Percentiles rank a stretch among this genome's conserved stretches.
These are phyloP conservation scores for Fusarium protoensiforme DNA, from an alignment of 2,329 filamentous ascomycete genomes.

Conservation along the genomic window DNA sequence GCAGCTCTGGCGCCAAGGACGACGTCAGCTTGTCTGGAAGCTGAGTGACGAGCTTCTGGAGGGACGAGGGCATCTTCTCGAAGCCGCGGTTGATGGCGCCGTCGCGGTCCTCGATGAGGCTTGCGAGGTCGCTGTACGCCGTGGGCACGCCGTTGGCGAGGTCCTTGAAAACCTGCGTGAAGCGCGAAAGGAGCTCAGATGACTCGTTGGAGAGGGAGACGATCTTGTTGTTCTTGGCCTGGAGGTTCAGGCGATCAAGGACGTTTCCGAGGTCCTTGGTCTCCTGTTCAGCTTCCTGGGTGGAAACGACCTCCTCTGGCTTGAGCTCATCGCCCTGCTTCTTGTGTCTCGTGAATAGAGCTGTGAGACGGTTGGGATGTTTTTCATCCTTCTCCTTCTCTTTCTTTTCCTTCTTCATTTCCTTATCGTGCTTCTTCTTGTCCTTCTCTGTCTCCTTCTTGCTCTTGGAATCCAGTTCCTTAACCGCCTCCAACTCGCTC, in stretches of 20 bases:
- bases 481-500: slow-evolving; percentile 41
- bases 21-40: slow-evolving; percentile 85
- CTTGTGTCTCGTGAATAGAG: slow-evolving; percentile 51
- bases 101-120: slow-evolving; percentile 70
- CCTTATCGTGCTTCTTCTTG: not conserved
- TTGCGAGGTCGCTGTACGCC: slow-evolving; percentile 86
- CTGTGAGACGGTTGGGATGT: slow-evolving; percentile 49
- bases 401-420: slow-evolving; percentile 46
- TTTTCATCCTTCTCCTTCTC: slow-evolving; percentile 48
- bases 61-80: slow-evolving; percentile 77
- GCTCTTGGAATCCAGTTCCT: slow-evolving; percentile 44
- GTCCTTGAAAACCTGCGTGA: slow-evolving; percentile 92
- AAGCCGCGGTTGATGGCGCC: slow-evolving; percentile 69
- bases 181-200: slow-evolving; percentile 81
- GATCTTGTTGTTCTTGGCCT: slow-evolving; percentile 85
- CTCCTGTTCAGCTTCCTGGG: slow-evolving; percentile 60
- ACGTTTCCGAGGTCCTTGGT: slow-evolving; percentile 80
- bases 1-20: slow-evolving; percentile 80
- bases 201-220: slow-evolving; percentile 88
- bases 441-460: slow-evolving; percentile 44
- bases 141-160: slow-evolving; percentile 92
- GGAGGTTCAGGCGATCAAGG: slow-evolving; percentile 85
- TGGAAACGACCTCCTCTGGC: slow-evolving; percentile 54
- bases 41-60: slow-evolving; percentile 88
- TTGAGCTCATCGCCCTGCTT: slow-evolving; percentile 52